A percentile compares a stretch with the other conserved stretches of the same genome.
Conservation (phyloP, 352 stramenopile species). For the Phytophthora melonis region DNA sequence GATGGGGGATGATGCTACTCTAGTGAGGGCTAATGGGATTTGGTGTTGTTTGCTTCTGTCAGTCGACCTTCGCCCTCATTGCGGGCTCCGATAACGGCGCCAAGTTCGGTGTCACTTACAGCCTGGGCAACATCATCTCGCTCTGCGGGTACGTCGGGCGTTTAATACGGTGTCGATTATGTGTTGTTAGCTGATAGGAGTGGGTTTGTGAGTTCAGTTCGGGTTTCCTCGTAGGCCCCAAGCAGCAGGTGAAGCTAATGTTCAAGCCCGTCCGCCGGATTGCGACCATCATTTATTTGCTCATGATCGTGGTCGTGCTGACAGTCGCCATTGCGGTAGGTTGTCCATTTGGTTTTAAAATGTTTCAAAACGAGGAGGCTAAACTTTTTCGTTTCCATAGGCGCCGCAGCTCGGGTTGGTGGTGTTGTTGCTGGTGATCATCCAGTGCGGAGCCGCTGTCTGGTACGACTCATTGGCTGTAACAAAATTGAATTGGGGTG, state of each 20-base stretch:
- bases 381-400: conserved; percentile 11
- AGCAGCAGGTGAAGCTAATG: conserved; percentile 89
- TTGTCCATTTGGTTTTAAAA: too few species aligned
- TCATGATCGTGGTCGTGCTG: conserved; percentile 82
- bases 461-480: conserved; percentile 49
- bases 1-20: too few species aligned
- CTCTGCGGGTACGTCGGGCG: conserved; percentile 69
- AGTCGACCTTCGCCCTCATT: conserved; percentile 88
- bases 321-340: conserved; percentile 73
- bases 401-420: conserved; percentile 69
- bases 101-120: conserved; percentile 88
- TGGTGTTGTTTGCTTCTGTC: conserved; percentile 14
- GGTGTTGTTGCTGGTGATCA: conserved; percentile 82
- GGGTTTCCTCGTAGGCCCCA: conserved; percentile 82
- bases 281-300: conserved; percentile 76
- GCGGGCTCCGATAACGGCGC: conserved; percentile 69
- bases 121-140: conserved; percentile 83
- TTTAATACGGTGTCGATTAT: background rate
- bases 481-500: background rate
- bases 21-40: background rate
- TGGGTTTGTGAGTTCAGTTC: conserved; percentile 49
- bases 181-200: background rate
- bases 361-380: too few species aligned
- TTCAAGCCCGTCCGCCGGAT: conserved; percentile 84
- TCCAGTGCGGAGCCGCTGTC: conserved; percentile 78